A percentile compares a stretch with the other conserved stretches of the same genome.
Evolutionary conservation across 192 early-diverging fungal genomes (phyloP).

Genomic region (Diversispora epigaea): DNA sequence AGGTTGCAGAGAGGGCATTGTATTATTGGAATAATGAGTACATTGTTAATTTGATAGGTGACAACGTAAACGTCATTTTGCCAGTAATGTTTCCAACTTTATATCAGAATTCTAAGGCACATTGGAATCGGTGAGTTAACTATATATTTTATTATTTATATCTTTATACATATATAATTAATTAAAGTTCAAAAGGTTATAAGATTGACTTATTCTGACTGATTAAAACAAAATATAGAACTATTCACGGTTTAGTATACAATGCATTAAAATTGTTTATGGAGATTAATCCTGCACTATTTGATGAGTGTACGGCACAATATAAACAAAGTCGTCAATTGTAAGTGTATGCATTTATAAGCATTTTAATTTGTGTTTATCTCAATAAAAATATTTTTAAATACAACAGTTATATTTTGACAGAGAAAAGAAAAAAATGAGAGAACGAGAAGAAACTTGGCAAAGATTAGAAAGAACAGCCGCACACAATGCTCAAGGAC

Average conservation of each 20-base stretch:
- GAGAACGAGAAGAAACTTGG: constrained; percentile 83
- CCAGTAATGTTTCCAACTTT: constrained; percentile 95
- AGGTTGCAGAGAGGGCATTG: constrained; percentile 97
- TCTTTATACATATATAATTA: too few relatives aligned
- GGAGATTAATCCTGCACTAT: constrained; percentile 92
- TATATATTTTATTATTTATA: background rate
- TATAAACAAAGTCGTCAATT: constrained; percentile 87
- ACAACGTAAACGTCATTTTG: constrained; percentile 87
- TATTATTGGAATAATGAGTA: constrained; percentile 99
- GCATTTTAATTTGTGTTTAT: background rate
- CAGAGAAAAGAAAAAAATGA: constrained; percentile 79
- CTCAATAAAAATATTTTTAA: background rate
- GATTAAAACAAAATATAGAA: constrained; percentile 50
- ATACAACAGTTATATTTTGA: background rate
- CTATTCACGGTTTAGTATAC: constrained; percentile 95
- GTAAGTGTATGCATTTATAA: constrained; percentile 48
- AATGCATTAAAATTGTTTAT: constrained; percentile 97
- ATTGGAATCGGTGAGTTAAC: constrained; percentile 86
- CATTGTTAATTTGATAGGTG: constrained; percentile 92
- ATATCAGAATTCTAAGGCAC: constrained; percentile 91
- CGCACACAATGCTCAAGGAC: constrained; percentile 39
- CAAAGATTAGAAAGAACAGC: constrained; percentile 63
- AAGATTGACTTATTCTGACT: constrained; percentile 6
- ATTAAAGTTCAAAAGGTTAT: constrained; percentile 3
- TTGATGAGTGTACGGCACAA: constrained; percentile 93